phyloP scores from a whole-genome alignment of 495 filamentous ascomycete genomes.

The Annulohypoxylon maeteangense region DNA sequence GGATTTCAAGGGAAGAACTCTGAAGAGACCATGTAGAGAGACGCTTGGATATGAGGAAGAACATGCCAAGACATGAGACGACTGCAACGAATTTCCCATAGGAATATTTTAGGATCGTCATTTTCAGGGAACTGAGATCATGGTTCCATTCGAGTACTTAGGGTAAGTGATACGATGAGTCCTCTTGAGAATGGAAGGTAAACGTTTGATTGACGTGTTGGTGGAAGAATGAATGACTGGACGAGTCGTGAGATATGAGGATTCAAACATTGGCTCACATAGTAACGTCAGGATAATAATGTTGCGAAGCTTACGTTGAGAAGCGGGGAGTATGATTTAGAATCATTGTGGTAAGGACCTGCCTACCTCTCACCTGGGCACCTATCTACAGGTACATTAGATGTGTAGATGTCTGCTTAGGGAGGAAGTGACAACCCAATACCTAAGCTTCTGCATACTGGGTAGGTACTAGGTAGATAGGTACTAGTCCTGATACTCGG shows the following conservation, averaged over 20 bases:
- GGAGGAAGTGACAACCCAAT: not conserved
- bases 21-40: slow-evolving; percentile 43
- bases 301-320: not conserved
- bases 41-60: slow-evolving; percentile 46
- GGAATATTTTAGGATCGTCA: slow-evolving; percentile 35
- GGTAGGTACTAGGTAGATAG: no score
- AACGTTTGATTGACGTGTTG: not conserved
- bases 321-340: not conserved
- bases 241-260: not conserved
- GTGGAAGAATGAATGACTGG: not conserved
- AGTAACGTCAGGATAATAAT: not conserved
- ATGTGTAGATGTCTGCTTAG: not conserved
- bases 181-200: no score
- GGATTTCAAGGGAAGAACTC: slow-evolving; percentile 4
- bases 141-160: not conserved
- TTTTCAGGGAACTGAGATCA: slow-evolving; percentile 11
- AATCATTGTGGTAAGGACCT: not conserved
- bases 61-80: slow-evolving; percentile 38
- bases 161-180: not conserved
- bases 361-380: no score
- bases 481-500: no score
- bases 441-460: not conserved
- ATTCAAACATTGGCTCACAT: not conserved
- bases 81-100: slow-evolving; percentile 31
- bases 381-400: no score